Conservation (phyloP, 805 yeast species). For the Ogataea sp. region DNA sequence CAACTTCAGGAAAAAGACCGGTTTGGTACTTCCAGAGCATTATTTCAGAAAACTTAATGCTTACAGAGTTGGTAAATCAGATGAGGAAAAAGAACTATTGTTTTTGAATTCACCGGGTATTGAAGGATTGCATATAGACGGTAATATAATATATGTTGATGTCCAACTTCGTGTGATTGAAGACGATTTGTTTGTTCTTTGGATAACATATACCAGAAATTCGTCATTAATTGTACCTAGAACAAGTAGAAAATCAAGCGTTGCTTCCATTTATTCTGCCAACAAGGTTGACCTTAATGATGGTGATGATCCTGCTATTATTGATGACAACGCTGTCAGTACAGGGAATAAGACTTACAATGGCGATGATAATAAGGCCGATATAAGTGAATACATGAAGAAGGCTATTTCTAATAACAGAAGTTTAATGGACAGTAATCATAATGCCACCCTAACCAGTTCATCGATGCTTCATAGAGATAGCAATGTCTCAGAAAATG, state of each 20-base stretch:
- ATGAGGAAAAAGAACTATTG: constrained; percentile 37
- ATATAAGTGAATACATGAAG: no score
- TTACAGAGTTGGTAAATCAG: constrained; percentile 19
- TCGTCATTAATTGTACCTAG: constrained; percentile 1
- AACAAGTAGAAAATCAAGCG: neutral
- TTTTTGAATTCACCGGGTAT: constrained; percentile 61
- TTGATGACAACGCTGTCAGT: neutral
- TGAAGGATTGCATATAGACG: constrained; percentile 63
- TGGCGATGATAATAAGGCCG: no score
- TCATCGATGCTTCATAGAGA: neutral
- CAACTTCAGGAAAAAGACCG: constrained; percentile 37
- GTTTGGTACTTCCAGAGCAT: constrained; percentile 86
- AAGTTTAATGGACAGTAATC: neutral
- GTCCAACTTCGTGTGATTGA: constrained; percentile 71
- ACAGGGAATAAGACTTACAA: no score
- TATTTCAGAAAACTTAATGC: constrained; percentile 68
- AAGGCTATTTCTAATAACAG: no score
- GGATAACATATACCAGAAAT: constrained; percentile 79
- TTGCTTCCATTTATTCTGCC: neutral
- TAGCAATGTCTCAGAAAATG: neutral
- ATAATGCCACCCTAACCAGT: constrained; percentile 1
- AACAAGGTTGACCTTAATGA: no score
- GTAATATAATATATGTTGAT: constrained; percentile 58
- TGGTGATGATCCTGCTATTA: neutral
- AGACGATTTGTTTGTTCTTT: constrained; percentile 51